Evolutionary conservation across 164 flowering plant genomes (phyloP).

Genomic region (Aristolochia californica): DNA sequence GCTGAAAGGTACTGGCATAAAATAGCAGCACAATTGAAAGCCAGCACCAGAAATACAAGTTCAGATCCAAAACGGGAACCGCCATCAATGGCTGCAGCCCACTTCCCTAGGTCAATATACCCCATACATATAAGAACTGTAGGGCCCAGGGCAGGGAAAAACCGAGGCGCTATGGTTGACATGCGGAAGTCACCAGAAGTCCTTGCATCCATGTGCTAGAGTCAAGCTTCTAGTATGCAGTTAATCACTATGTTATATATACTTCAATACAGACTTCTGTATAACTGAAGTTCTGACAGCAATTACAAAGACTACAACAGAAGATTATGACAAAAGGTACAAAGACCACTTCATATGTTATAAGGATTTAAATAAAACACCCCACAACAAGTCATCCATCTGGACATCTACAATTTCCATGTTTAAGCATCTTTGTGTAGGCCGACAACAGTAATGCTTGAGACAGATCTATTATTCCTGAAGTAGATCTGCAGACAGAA

Average conservation of each 20-base stretch:
- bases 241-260: neutral
- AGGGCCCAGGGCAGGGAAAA: constrained; percentile 57
- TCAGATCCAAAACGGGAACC: constrained; percentile 85
- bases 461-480: constrained; percentile 5
- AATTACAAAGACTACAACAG: constrained; percentile 2
- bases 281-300: neutral
- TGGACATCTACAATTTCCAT: constrained; percentile 6
- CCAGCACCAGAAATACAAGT: constrained; percentile 36
- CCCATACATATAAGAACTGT: constrained; percentile 55
- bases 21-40: constrained; percentile 64
- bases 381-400: constrained; percentile 13
- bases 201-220: constrained; percentile 39
- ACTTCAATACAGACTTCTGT: too few species aligned
- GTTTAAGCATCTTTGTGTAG: constrained; percentile 13
- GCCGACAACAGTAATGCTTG: constrained; percentile 5
- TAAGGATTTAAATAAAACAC: constrained; percentile 10
- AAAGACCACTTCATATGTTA: neutral
- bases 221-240: neutral
- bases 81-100: constrained; percentile 81
- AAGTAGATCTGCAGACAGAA: neutral
- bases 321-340: constrained; percentile 8
- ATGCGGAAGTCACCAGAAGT: constrained; percentile 14
- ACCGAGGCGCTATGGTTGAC: constrained; percentile 23
- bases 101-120: constrained; percentile 95
- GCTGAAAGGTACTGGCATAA: constrained; percentile 82